Evolutionary conservation across 805 yeast species (phyloP).

Genomic region (Schwanniomyces yamadae): DNA sequence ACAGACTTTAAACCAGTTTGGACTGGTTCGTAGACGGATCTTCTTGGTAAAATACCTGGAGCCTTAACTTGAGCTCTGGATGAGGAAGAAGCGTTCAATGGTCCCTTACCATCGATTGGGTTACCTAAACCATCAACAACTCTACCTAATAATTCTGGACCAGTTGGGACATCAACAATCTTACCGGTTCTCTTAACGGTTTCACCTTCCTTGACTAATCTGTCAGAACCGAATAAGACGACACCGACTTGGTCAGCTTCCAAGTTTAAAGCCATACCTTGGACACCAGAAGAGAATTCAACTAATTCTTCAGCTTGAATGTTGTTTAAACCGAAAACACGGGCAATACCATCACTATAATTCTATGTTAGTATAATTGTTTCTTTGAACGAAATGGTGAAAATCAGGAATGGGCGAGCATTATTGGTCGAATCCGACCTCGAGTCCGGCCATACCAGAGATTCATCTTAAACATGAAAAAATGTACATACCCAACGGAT

Average conservation of each 20-base stretch:
- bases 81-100: constrained; percentile 78
- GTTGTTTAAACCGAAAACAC: constrained; percentile 99
- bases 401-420: background rate
- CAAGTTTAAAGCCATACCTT: constrained; percentile 99
- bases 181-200: constrained; percentile 99
- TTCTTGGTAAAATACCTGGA: constrained; percentile 99
- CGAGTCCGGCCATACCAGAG: constrained; percentile 1
- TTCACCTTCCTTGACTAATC: constrained; percentile 98
- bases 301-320: constrained; percentile 99
- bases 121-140: constrained; percentile 99
- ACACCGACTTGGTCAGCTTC: constrained; percentile 99
- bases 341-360: constrained; percentile 98
- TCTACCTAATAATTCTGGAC: constrained; percentile 97
- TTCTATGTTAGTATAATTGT: constrained; percentile 35
- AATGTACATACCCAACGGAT: constrained; percentile 80
- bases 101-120: constrained; percentile 99
- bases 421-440: constrained; percentile 4
- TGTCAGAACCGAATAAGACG: constrained; percentile 98
- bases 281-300: constrained; percentile 98
- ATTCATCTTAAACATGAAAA: background rate
- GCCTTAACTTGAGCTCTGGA: constrained; percentile 99
- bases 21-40: constrained; percentile 98
- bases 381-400: background rate
- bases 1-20: constrained; percentile 99
- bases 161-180: constrained; percentile 99